Percentiles rank a stretch among this genome's conserved stretches.
These are phyloP conservation scores for Ogataea glucozyma DNA, from an alignment of 805 yeast species.

Conservation along the genomic window DNA sequence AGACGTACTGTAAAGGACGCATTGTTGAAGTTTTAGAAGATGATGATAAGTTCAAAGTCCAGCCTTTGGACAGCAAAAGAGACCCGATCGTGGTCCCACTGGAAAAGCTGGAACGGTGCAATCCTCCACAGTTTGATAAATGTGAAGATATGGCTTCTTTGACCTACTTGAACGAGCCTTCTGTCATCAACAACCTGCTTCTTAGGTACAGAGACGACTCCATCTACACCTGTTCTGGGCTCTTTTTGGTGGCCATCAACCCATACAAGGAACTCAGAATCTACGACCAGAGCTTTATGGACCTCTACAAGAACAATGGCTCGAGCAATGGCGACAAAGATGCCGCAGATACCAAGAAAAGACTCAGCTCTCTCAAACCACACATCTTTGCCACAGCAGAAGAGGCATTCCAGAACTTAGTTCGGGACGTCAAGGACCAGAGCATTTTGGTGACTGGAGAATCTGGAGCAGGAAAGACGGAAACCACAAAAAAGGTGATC, in stretches of 20 bases:
- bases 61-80: constrained; percentile 10
- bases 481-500: constrained; percentile 91
- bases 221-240: constrained; percentile 93
- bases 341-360: neutral
- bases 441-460: constrained; percentile 97
- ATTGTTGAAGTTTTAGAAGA: constrained; percentile 45
- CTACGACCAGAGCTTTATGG: constrained; percentile 60
- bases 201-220: constrained; percentile 73
- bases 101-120: constrained; percentile 60
- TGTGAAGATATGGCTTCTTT: constrained; percentile 95
- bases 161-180: constrained; percentile 91
- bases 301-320: constrained; percentile 40
- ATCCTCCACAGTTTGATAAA: constrained; percentile 87
- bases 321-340: constrained; percentile 27
- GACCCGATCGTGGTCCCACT: constrained; percentile 41
- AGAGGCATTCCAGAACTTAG: constrained; percentile 74
- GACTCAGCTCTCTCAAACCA: constrained; percentile 49
- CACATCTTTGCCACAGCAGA: constrained; percentile 93
- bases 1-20: constrained; percentile 61
- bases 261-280: constrained; percentile 80
- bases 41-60: constrained; percentile 39
- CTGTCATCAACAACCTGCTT: constrained; percentile 83
- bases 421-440: constrained; percentile 73
- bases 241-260: constrained; percentile 91
- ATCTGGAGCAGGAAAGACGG: constrained; percentile 98